A percentile compares a stretch with the other conserved stretches of the same genome.
phyloP scores from a whole-genome alignment of 306 rosid genomes.

The Rosa lucieae region DNA sequence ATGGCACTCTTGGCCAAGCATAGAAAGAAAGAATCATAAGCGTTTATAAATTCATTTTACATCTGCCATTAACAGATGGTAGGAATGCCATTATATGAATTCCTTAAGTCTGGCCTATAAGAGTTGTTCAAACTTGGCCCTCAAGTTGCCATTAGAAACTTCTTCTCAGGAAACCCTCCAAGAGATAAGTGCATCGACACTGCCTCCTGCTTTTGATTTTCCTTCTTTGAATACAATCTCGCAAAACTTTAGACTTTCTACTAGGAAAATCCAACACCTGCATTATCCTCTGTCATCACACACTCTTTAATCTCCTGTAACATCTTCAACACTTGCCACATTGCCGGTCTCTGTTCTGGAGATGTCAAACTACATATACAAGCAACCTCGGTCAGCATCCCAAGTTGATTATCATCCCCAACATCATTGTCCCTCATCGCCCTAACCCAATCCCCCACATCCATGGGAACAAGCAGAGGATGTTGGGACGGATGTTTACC shows the following conservation, averaged over 20 bases:
- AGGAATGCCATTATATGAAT: neutral
- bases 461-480: conserved; percentile 67
- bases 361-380: conserved; percentile 75
- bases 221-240: conserved; percentile 20
- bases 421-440: conserved; percentile 75
- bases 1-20: neutral
- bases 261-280: conserved; percentile 35
- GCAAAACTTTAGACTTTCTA: conserved; percentile 10
- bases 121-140: conserved; percentile 14
- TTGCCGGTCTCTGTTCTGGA: conserved; percentile 92
- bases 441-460: conserved; percentile 78
- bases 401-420: conserved; percentile 60
- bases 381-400: conserved; percentile 93
- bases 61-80: neutral
- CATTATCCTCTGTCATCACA: conserved; percentile 39
- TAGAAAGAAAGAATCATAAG: neutral
- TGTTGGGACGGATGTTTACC: conserved; percentile 86
- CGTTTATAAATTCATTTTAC: conserved; percentile 4
- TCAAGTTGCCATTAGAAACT: neutral
- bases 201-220: conserved; percentile 9
- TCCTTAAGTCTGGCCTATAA: conserved; percentile 14
- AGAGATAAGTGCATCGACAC: conserved; percentile 11
- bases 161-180: conserved; percentile 6
- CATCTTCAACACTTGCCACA: conserved; percentile 92
- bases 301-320: conserved; percentile 87